A percentile compares a stretch with the other conserved stretches of the same genome.
Conservation (phyloP, 768 basidiomycete genomes). For the Tulasnella sp. region DNA sequence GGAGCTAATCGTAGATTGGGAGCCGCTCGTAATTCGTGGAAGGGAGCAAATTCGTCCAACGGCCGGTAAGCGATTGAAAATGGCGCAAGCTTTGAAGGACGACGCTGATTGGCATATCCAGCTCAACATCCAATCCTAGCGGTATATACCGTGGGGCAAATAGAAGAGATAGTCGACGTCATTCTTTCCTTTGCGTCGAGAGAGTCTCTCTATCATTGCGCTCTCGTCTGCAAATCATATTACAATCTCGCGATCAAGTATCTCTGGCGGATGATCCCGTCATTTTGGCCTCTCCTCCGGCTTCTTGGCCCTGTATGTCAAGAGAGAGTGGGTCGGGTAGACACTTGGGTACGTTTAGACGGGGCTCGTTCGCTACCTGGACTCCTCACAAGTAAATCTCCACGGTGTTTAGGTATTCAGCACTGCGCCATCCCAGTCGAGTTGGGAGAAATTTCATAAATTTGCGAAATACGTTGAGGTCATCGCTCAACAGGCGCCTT, state of each 20-base stretch:
- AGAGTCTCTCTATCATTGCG: neutral
- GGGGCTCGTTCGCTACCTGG: neutral
- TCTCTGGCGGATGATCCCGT: neutral
- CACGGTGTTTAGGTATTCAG: neutral
- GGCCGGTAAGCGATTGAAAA: neutral
- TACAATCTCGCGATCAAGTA: neutral
- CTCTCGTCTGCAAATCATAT: neutral
- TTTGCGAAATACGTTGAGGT: neutral
- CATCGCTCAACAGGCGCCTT: neutral
- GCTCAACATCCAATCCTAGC: neutral
- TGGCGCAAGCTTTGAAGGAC: neutral
- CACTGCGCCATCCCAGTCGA: neutral
- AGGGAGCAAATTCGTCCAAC: neutral
- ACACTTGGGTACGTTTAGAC: neutral
- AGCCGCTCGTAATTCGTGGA: neutral
- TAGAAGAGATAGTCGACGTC: neutral
- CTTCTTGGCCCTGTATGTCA: neutral
- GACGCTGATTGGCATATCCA: neutral
- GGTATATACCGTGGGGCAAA: neutral
- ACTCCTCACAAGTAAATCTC: neutral
- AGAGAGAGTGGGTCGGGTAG: neutral
- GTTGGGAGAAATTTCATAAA: neutral
- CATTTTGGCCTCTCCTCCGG: neutral
- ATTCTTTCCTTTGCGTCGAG: neutral
- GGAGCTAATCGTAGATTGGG: neutral